Percentiles rank a stretch among this genome's conserved stretches.
Evolutionary conservation across 192 early-diverging fungal genomes (phyloP).

Genomic region (Tieghemiomyces parasiticus): DNA sequence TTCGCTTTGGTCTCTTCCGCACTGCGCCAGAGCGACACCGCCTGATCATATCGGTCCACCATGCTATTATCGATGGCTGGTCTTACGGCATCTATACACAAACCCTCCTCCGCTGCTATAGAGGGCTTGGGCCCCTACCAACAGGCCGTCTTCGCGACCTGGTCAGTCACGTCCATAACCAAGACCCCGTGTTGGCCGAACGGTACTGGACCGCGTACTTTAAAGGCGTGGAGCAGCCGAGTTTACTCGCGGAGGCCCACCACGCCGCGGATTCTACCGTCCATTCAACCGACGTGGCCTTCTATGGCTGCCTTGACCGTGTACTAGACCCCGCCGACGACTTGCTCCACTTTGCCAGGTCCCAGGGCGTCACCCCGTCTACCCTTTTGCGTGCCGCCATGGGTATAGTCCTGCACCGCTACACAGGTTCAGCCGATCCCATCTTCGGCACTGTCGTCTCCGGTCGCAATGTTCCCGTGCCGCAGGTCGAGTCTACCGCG

Average conservation of each 20-base stretch:
- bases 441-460: conserved; percentile 4
- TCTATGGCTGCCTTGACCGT: background rate
- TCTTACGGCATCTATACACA: background rate
- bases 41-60: background rate
- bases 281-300: background rate
- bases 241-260: background rate
- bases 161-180: background rate
- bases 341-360: background rate
- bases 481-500: background rate
- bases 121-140: no score
- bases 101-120: background rate
- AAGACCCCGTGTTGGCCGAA: background rate
- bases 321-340: no score
- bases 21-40: background rate
- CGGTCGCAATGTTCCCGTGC: background rate
- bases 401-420: background rate
- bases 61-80: background rate
- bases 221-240: background rate
- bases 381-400: background rate
- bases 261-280: background rate
- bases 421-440: background rate
- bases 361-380: background rate
- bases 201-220: background rate
- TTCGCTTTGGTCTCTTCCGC: background rate
- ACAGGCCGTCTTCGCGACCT: background rate